These are phyloP conservation scores for Cardamine chenopodiifolia DNA, from an alignment of 345 rosid species.

Conservation along the genomic window DNA sequence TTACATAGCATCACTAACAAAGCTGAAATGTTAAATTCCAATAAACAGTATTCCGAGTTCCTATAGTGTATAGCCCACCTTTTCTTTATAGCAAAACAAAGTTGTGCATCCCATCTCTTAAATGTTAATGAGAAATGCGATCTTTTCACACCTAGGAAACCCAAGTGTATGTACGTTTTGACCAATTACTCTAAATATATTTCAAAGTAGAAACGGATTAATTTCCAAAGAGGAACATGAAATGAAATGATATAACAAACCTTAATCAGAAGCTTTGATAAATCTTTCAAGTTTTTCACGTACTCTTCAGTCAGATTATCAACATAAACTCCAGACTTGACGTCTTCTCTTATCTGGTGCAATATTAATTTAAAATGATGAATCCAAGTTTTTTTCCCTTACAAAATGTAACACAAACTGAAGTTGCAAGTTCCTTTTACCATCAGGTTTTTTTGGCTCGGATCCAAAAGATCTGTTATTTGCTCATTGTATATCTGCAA, in stretches of 20 bases:
- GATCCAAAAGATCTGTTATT: conserved; percentile 94
- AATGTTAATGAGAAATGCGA: background rate
- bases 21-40: background rate
- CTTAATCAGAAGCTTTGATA: conserved; percentile 76
- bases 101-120: background rate
- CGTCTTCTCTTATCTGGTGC: conserved; percentile 94
- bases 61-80: no score
- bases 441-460: conserved; percentile 84
- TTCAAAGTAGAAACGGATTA: conserved; percentile 8
- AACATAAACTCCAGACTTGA: conserved; percentile 89
- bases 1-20: background rate
- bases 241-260: conserved; percentile 46
- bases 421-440: conserved; percentile 46
- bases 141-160: background rate
- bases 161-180: conserved; percentile 21
- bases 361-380: conserved; percentile 15
- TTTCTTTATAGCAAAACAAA: background rate
- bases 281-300: conserved; percentile 80
- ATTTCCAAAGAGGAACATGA: conserved; percentile 17
- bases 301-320: conserved; percentile 83
- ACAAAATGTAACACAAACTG: conserved; percentile 10
- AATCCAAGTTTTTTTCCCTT: conserved; percentile 8
- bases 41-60: conserved; percentile 1
- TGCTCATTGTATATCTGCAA: conserved; percentile 97
- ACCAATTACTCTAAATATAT: conserved; percentile 10